A percentile compares a stretch with the other conserved stretches of the same genome.
Conservation (phyloP, 2,329 filamentous ascomycete species). For the Fusarium sterilihyphosum region DNA sequence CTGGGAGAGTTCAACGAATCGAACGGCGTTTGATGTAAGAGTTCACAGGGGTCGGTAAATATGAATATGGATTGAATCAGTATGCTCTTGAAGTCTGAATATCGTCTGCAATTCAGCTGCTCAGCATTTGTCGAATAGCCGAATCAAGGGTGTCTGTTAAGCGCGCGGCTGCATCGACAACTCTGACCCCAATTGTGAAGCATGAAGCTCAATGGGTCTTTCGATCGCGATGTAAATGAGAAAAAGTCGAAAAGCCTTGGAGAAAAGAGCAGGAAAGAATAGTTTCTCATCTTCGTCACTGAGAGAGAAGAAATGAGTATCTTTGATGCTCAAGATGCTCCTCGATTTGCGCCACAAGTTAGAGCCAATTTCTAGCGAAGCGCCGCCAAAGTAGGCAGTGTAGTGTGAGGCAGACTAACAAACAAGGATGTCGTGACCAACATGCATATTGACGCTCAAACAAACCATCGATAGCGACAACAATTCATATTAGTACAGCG, state of each 20-base stretch:
- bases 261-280: fast-evolving
- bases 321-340: background rate
- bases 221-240: background rate
- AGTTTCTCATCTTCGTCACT: fast-evolving
- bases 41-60: too few relatives aligned
- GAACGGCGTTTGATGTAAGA: background rate
- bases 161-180: background rate
- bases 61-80: fast-evolving
- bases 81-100: background rate
- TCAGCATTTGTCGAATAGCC: background rate
- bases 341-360: background rate
- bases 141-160: background rate
- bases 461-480: fast-evolving
- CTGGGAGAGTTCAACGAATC: background rate
- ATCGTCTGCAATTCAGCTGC: background rate
- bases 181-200: background rate
- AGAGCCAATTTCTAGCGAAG: background rate
- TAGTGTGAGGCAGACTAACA: fast-evolving
- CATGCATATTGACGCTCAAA: background rate
- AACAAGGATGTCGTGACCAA: background rate
- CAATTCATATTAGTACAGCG: fast-evolving
- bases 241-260: background rate
- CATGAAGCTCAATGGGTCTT: background rate
- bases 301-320: fast-evolving
- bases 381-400: fast-evolving